phyloP scores from a whole-genome alignment of 2,329 filamentous ascomycete genomes.

The Aspergillus novofumigatus region DNA sequence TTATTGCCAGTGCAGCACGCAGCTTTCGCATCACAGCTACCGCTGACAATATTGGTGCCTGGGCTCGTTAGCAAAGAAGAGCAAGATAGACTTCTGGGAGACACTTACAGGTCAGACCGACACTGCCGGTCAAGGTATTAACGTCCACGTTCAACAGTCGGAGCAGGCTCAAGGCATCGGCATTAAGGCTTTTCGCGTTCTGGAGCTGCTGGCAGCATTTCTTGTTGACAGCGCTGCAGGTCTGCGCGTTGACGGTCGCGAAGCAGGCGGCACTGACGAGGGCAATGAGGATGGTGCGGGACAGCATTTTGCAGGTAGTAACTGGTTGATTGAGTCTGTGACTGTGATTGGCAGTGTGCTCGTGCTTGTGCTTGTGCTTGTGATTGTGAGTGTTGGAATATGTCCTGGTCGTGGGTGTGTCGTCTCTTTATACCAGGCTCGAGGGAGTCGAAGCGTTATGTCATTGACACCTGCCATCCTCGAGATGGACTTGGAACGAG shows the following conservation, averaged over 20 bases:
- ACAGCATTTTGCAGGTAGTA: not conserved
- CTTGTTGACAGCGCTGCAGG: not conserved
- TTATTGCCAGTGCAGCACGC: not conserved
- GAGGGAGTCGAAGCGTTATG: not conserved
- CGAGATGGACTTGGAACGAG: not conserved
- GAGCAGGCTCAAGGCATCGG: not conserved
- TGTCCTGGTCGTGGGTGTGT: too few species aligned
- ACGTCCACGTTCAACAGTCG: not conserved
- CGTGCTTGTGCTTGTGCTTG: too few species aligned
- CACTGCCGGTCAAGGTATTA: not conserved
- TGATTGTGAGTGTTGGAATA: too few species aligned
- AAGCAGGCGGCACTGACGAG: not conserved
- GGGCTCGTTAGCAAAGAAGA: not conserved
- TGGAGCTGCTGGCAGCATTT: not conserved
- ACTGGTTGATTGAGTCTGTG: not conserved
- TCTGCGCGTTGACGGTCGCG: not conserved
- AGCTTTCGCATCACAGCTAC: not conserved
- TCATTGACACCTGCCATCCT: not conserved
- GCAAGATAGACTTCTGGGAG: not conserved
- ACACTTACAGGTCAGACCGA: not conserved
- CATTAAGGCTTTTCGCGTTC: not conserved
- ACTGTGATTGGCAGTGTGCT: not conserved
- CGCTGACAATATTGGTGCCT: not conserved
- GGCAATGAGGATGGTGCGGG: not conserved
- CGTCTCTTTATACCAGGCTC: too few species aligned